These are phyloP conservation scores for Neurospora discreta DNA, from an alignment of 495 filamentous ascomycete species.

Conservation along the genomic window DNA sequence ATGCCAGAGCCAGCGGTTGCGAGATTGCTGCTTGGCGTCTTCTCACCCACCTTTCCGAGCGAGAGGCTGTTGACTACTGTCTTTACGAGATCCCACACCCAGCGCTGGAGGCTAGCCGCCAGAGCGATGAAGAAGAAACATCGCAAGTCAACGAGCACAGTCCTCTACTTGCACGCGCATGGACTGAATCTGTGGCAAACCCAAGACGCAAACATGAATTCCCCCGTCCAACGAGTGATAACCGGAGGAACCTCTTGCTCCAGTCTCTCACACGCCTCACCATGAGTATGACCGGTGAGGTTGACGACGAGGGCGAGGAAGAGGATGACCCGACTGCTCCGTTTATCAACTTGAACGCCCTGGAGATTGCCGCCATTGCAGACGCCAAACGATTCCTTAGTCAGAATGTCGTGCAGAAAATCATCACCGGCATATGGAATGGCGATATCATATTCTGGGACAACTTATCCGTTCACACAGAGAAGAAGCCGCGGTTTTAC, in stretches of 20 bases:
- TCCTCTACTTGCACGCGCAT: slow-evolving; percentile 22
- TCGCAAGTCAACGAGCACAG: slow-evolving; percentile 29
- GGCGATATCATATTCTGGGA: slow-evolving; percentile 93
- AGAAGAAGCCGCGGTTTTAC: slow-evolving; percentile 74
- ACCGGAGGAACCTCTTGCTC: slow-evolving; percentile 26
- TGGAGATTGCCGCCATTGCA: slow-evolving; percentile 86
- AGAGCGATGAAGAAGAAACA: slow-evolving; percentile 16
- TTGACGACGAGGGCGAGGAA: slow-evolving; percentile 27
- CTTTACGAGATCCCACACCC: slow-evolving; percentile 61
- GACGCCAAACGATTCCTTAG: slow-evolving; percentile 84
- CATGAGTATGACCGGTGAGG: slow-evolving; percentile 29
- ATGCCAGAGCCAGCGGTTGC: slow-evolving; percentile 72
- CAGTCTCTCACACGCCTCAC: slow-evolving; percentile 35
- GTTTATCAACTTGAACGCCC: slow-evolving; percentile 69
- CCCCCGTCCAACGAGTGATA: slow-evolving; percentile 7
- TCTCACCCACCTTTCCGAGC: slow-evolving; percentile 63
- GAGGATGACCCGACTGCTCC: slow-evolving; percentile 50
- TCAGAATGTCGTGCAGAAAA: slow-evolving; percentile 73
- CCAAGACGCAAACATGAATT: slow-evolving; percentile 1
- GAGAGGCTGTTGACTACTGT: slow-evolving; percentile 73
- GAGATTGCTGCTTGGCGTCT: slow-evolving; percentile 91
- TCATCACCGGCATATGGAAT: slow-evolving; percentile 83
- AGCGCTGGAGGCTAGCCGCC: slow-evolving; percentile 9
- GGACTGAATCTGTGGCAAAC: slow-evolving; percentile 3
- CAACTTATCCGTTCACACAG: slow-evolving; percentile 58